phyloP scores from a whole-genome alignment of 371 early-diverging fungal species.

The Rhizopus sp. region DNA sequence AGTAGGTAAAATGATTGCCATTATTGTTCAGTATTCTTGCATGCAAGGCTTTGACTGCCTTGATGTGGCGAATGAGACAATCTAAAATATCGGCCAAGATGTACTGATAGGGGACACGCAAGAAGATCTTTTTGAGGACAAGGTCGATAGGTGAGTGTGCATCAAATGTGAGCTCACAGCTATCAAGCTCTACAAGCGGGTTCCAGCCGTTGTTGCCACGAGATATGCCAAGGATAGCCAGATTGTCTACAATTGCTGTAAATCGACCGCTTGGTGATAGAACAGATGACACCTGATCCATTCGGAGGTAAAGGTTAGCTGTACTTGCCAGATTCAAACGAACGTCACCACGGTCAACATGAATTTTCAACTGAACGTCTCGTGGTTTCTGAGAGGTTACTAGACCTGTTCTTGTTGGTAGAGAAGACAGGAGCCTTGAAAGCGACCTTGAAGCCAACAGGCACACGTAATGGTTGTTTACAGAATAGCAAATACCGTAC shows the following conservation, averaged over 20 bases:
- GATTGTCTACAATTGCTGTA: background rate
- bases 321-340: slow-evolving; percentile 9
- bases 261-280: background rate
- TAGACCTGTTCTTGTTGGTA: background rate
- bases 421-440: background rate
- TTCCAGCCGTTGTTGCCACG: slow-evolving; percentile 10
- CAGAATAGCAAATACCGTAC: slow-evolving; percentile 14
- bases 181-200: slow-evolving; percentile 11
- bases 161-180: background rate
- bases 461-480: slow-evolving; percentile 19
- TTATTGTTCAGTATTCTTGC: slow-evolving; percentile 9
- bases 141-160: background rate
- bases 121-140: slow-evolving; percentile 8
- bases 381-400: background rate
- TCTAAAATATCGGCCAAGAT: slow-evolving; percentile 23
- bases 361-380: too few species aligned
- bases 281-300: slow-evolving; percentile 2
- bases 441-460: slow-evolving; percentile 10
- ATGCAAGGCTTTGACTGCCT: slow-evolving; percentile 30
- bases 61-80: slow-evolving; percentile 14
- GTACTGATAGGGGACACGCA: slow-evolving; percentile 25
- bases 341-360: slow-evolving; percentile 12
- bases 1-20: slow-evolving; percentile 9
- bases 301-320: slow-evolving; percentile 9
- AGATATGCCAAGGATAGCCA: slow-evolving; percentile 14